A percentile compares a stretch with the other conserved stretches of the same genome.
Conservation (phyloP, 768 basidiomycete genomes). For the Candolleomyces aberdarensis region DNA sequence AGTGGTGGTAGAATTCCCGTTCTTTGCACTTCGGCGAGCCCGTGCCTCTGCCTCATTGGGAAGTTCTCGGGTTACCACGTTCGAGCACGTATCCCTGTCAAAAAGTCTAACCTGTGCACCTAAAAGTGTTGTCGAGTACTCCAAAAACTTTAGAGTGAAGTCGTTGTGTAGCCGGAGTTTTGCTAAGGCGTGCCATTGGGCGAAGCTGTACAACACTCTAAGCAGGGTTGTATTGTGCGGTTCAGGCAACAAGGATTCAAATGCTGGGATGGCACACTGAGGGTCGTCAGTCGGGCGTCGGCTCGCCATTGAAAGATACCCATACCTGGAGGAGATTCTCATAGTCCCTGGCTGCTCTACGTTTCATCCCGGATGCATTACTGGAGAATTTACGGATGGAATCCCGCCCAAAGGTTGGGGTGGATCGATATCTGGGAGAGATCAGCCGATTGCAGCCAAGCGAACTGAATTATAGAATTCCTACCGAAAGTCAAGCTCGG, state of each 20-base stretch:
- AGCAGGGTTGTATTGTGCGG: conserved; percentile 19
- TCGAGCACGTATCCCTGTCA: conserved; percentile 3
- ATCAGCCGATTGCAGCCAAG: neutral
- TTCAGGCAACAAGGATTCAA: conserved; percentile 31
- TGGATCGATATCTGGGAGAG: neutral
- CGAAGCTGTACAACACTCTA: conserved; percentile 19
- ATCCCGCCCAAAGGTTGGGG: conserved; percentile 27
- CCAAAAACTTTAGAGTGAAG: conserved; percentile 26
- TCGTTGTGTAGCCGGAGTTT: conserved; percentile 29
- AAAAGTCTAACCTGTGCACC: conserved; percentile 13
- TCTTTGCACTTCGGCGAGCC: neutral
- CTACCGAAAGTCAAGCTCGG: neutral
- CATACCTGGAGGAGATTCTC: conserved; percentile 36
- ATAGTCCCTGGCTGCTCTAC: conserved; percentile 31
- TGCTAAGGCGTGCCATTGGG: conserved; percentile 27
- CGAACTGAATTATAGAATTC: neutral
- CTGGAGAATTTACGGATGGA: conserved; percentile 26
- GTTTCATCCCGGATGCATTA: conserved; percentile 28
- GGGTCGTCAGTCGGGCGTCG: neutral
- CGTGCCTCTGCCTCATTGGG: neutral
- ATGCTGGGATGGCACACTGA: conserved; percentile 24
- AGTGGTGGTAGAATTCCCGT: neutral
- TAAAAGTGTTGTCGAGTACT: conserved; percentile 20
- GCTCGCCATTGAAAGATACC: neutral
- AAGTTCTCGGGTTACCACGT: neutral